Evolutionary conservation across 768 basidiomycete genomes (phyloP), one percentile per base, ranked within the genome.

Genomic region (Lactifluus subvellereus): DNA sequence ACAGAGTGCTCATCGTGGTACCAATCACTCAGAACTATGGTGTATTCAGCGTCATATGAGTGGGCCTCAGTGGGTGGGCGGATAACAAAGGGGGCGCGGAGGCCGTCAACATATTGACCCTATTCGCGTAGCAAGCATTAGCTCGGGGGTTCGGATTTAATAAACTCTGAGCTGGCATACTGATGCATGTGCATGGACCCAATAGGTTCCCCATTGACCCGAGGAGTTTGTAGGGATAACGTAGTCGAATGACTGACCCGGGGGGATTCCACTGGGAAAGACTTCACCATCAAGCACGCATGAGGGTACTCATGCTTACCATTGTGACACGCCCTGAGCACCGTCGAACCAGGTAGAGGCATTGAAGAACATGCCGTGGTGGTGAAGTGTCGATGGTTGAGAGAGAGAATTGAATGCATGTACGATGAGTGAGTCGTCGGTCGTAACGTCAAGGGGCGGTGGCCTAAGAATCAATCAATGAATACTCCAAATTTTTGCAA

Each of bases 301-400:
- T n/a, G 55, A 27, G 52, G 32, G 11, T 16, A 32, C 66, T 59
- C 62, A 35, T 16, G 72, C 75, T 54, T 72, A 89, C 91, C 94
- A 98, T 77, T 98, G 91, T 0, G 88, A 82, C 43, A 94, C 84
- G 6, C 80, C 84, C 37, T 82, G 74, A 0, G 96, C 93, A 42
- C 96, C 96, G 73, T 98, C 96, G 79, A 87, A 88, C 86, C 90
- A 97, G 18, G 84, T 82, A 0, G 89, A 82, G 1, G 83, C 80
- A 72, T 94, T 95, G 80, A 97, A 94, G 76, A 85, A 94, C 88
- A 96, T 91, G 66, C 96, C 96, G 75, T 97, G 95, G 71, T 95
- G 89, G 73, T 98, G 96, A 16, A 98, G 76, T 0, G 87, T 80
- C 0, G 89, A 82, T 0, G 86, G 81, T 32, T 76, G 66, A 58